Conservation (phyloP, 208 protist species). For the Trypanosoma conorhini region DNA sequence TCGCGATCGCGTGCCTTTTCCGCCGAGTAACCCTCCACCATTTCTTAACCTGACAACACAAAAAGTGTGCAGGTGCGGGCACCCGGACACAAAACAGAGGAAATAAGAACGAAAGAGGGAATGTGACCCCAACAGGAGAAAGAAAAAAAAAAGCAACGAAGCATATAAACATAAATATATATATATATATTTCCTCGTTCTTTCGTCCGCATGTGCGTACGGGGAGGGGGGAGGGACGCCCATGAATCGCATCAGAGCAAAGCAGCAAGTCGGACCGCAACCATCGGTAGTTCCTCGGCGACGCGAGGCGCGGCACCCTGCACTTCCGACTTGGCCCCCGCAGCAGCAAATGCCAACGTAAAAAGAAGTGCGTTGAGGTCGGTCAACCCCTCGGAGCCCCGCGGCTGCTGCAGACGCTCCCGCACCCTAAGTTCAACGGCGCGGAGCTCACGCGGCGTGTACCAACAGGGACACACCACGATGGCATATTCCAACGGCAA, state of each 20-base stretch:
- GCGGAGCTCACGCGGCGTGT: conserved; percentile 29
- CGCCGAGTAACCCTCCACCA: neutral
- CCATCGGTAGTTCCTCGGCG: conserved; percentile 46
- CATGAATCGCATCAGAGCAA: conserved; percentile 11
- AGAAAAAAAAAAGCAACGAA: conserved; percentile 18
- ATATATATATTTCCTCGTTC: neutral
- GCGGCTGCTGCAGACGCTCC: conserved; percentile 22
- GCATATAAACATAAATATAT: conserved; percentile 7
- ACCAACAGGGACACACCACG: conserved; percentile 31
- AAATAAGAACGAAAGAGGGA: conserved; percentile 1
- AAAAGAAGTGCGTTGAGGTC: conserved; percentile 57
- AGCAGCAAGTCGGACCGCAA: conserved; percentile 26
- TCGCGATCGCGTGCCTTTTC: conserved; percentile 39
- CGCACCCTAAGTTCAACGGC: conserved; percentile 35
- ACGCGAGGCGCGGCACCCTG: conserved; percentile 22
- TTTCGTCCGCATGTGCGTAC: neutral
- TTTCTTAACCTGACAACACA: neutral
- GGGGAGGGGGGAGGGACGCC: neutral
- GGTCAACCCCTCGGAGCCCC: conserved; percentile 16
- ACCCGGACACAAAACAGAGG: conserved; percentile 1
- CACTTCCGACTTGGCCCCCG: conserved; percentile 35
- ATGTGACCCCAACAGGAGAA: neutral
- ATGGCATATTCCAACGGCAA: conserved; percentile 9
- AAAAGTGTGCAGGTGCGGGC: neutral
- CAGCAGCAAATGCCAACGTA: conserved; percentile 47